These are phyloP conservation scores for Kodamaea lidongshanica DNA, from an alignment of 805 yeast genomes.

Conservation along the genomic window DNA sequence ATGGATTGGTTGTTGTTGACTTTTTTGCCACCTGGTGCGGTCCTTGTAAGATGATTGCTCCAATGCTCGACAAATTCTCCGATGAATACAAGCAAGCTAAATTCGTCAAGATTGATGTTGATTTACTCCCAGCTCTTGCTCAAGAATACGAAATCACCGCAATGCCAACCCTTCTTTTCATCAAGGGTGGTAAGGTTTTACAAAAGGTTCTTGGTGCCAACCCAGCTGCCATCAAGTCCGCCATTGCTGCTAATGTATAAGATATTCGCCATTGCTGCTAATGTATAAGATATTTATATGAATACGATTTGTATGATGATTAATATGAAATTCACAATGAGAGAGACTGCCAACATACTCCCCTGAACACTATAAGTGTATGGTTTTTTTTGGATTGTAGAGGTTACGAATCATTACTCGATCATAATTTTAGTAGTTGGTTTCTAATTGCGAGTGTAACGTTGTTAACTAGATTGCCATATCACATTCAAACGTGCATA, in stretches of 20 bases:
- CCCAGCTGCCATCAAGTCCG: conserved; percentile 74
- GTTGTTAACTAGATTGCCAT: no score
- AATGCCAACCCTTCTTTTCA: conserved; percentile 63
- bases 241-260: conserved; percentile 49
- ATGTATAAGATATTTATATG: no score
- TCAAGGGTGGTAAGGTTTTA: conserved; percentile 77
- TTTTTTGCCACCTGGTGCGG: conserved; percentile 99
- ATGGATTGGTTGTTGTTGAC: conserved; percentile 84
- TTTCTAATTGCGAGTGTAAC: no score
- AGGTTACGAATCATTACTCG: no score
- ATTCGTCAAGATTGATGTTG: conserved; percentile 91
- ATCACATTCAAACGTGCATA: no score
- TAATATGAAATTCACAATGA: no score
- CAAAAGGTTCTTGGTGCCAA: conserved; percentile 85
- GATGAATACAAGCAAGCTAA: conserved; percentile 57
- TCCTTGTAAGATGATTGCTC: conserved; percentile 97
- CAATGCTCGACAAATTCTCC: conserved; percentile 79
- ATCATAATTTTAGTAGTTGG: no score
- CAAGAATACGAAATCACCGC: conserved; percentile 52
- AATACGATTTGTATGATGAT: no score
- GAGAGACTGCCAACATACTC: no score
- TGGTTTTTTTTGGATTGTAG: no score
- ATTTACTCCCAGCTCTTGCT: conserved; percentile 71
- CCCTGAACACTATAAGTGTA: no score
- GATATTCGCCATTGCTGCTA: no score